phyloP scores from a whole-genome alignment of 2,329 filamentous ascomycete genomes.

The Aspergillus luchuensis region DNA sequence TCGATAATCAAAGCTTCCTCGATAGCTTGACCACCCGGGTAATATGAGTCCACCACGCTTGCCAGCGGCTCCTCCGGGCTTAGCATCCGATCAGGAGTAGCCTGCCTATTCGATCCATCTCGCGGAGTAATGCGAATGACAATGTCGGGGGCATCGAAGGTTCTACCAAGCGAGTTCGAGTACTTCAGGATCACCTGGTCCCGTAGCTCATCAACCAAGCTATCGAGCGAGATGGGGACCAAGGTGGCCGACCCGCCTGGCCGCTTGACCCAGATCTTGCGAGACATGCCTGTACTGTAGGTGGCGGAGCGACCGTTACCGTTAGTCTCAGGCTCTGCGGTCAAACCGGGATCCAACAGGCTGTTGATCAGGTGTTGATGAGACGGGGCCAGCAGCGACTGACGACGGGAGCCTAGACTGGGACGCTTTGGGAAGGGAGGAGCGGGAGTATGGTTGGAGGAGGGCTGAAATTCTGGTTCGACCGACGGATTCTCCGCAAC shows the following conservation, averaged over 20 bases:
- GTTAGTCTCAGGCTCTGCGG: slow-evolving; percentile 26
- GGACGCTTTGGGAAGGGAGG: slow-evolving; percentile 33
- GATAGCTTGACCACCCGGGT: slow-evolving; percentile 80
- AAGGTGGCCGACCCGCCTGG: slow-evolving; percentile 82
- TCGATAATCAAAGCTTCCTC: slow-evolving; percentile 92
- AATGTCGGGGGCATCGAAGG: slow-evolving; percentile 89
- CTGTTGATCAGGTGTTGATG: slow-evolving; percentile 43
- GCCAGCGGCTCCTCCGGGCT: slow-evolving; percentile 85
- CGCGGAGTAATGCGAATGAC: slow-evolving; percentile 75
- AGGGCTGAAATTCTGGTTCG: slow-evolving; percentile 16
- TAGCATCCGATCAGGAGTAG: slow-evolving; percentile 66
- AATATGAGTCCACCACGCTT: slow-evolving; percentile 77
- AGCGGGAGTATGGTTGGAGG: slow-evolving; percentile 14
- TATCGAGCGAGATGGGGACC: slow-evolving; percentile 81
- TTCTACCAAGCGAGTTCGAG: slow-evolving; percentile 83
- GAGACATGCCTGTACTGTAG: slow-evolving; percentile 38
- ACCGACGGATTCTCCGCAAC: slow-evolving; percentile 29
- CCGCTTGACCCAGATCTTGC: slow-evolving; percentile 95
- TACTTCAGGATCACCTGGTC: slow-evolving; percentile 94
- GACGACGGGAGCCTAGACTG: slow-evolving; percentile 38
- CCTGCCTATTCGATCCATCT: slow-evolving; percentile 51
- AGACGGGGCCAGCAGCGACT: slow-evolving; percentile 43
- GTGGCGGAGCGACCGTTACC: slow-evolving; percentile 22
- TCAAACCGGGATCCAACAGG: slow-evolving; percentile 33
- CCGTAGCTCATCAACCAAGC: slow-evolving; percentile 90